Percentiles rank a stretch among this genome's conserved stretches.
phyloP scores from a whole-genome alignment of 495 filamentous ascomycete genomes.

The Aspergillus indologenus region DNA sequence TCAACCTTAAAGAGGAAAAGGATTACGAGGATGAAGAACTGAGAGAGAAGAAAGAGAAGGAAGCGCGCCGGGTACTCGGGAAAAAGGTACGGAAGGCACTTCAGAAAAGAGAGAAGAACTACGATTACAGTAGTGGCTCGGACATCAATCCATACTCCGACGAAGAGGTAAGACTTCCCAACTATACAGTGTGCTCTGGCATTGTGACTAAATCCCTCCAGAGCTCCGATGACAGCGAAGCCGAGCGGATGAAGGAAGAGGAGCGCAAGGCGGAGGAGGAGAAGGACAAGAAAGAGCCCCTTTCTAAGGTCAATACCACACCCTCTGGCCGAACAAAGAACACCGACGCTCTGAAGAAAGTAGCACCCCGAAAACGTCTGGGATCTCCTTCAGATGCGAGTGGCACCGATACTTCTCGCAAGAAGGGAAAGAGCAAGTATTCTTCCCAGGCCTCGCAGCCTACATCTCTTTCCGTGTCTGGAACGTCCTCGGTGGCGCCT shows the following conservation, averaged over 20 bases:
- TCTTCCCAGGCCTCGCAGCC: constrained; percentile 51
- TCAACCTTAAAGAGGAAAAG: constrained; percentile 77
- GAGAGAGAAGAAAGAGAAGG: constrained; percentile 63
- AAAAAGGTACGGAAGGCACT: constrained; percentile 77
- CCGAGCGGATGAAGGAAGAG: constrained; percentile 60
- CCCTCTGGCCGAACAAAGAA: constrained; percentile 62
- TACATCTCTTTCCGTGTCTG: constrained; percentile 53
- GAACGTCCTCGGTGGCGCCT: constrained; percentile 31
- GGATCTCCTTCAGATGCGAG: constrained; percentile 91
- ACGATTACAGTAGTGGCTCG: constrained; percentile 73
- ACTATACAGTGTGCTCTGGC: neutral
- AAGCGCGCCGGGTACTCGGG: constrained; percentile 63
- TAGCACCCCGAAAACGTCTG: constrained; percentile 67
- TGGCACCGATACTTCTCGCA: constrained; percentile 82
- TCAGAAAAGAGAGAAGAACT: constrained; percentile 79
- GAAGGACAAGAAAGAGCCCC: constrained; percentile 52
- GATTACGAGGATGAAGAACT: constrained; percentile 80
- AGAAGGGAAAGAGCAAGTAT: constrained; percentile 79
- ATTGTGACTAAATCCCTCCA: constrained; percentile 11
- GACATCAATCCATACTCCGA: constrained; percentile 73
- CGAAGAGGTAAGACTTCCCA: constrained; percentile 38
- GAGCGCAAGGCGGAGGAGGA: constrained; percentile 70
- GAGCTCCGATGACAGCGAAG: constrained; percentile 47
- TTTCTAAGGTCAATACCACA: constrained; percentile 70
- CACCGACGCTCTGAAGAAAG: constrained; percentile 57